Conservation (phyloP, 2,329 filamentous ascomycete species). For the Cladosporium sp. region DNA sequence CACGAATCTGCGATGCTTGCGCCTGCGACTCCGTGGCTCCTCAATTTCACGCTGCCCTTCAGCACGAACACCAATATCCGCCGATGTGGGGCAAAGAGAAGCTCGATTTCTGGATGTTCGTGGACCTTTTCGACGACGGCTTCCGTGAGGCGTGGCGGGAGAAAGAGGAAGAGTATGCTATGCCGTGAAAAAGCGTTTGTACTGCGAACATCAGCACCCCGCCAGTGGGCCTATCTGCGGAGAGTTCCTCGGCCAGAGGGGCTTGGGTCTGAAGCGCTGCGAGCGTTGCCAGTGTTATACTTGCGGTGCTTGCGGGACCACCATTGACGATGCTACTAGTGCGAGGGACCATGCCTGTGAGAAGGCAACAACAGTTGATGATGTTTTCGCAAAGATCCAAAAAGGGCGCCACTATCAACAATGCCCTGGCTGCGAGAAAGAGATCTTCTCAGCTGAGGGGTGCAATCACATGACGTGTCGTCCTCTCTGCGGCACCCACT, state of each 20-base stretch:
- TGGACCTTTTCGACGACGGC: neutral
- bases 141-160: neutral
- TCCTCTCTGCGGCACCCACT: conserved; percentile 24
- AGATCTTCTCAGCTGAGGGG: conserved; percentile 19
- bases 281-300: neutral
- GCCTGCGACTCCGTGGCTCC: conserved; percentile 1
- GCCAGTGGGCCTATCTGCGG: neutral
- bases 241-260: conserved; percentile 3
- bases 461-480: conserved; percentile 26
- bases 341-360: neutral
- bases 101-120: neutral
- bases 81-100: neutral
- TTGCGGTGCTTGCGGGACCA: neutral
- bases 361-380: neutral
- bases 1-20: conserved; percentile 20
- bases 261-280: neutral
- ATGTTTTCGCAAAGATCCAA: conserved; percentile 13
- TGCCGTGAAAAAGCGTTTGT: conserved; percentile 14
- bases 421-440: conserved; percentile 25
- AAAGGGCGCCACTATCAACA: conserved; percentile 24
- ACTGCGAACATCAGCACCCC: conserved; percentile 14
- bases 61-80: conserved; percentile 22
- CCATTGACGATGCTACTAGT: neutral
- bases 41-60: conserved; percentile 20
- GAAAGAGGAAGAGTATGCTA: conserved; percentile 18